Conservation (phyloP, 2,329 filamentous ascomycete genomes). For the Trichoderma sp. region DNA sequence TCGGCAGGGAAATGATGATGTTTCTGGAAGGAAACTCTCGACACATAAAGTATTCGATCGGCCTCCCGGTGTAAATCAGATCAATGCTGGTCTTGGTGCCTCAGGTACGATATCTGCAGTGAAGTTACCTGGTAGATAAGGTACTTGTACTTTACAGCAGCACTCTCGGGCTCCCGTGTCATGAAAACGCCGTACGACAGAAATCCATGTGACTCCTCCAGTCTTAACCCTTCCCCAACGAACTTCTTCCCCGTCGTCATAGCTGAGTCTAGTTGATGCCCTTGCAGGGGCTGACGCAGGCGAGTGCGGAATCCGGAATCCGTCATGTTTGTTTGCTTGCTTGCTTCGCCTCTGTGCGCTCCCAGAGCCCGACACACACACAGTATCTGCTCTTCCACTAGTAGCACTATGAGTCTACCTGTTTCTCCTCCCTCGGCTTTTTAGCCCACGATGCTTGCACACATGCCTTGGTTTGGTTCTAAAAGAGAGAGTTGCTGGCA, state of each 20-base stretch:
- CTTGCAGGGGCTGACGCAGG: slow-evolving; percentile 8
- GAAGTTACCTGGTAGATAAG: neutral
- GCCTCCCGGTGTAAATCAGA: neutral
- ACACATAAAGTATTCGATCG: neutral
- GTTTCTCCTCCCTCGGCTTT: neutral
- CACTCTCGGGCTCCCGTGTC: neutral
- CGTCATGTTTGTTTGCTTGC: neutral
- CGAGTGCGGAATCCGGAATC: neutral
- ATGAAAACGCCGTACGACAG: neutral
- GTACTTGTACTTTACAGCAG: neutral
- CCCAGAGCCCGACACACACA: slow-evolving; percentile 5
- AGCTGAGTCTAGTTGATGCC: slow-evolving; percentile 11
- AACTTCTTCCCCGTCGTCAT: neutral
- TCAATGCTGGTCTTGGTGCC: neutral
- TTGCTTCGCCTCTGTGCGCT: neutral
- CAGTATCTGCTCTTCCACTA: neutral
- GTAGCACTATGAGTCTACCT: neutral
- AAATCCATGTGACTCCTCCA: slow-evolving; percentile 8
- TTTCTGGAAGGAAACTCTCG: neutral
- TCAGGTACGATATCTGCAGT: neutral
- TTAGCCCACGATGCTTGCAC: neutral
- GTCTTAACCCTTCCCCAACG: neutral
- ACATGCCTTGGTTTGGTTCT: neutral
- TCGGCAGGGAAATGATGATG: neutral
- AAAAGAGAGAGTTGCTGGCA: neutral